Base-by-base conservation (phyloP, 306 rosid species). In the Acmispon strigosus region DNA sequence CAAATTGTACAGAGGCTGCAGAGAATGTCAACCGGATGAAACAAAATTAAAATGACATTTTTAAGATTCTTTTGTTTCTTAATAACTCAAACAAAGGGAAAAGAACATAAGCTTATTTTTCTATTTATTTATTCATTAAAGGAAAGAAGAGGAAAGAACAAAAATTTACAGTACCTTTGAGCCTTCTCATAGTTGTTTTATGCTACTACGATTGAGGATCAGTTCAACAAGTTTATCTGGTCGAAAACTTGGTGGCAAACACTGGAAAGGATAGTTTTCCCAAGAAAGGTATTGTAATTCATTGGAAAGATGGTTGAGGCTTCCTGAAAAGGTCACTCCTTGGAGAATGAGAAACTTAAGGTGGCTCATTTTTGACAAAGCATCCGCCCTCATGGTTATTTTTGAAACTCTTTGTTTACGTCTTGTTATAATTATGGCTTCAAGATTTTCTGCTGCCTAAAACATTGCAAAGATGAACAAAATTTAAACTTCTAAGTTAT, bases 231-330 rank as follows among this genome's bases (percentile, higher is more conserved):
- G 64, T 59, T 42, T 27, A 17, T 17, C 1, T 0, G 58, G 50
- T 2, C 60, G 50, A 60, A 69, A 76, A 41, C 58, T 57, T 39
- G 70, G 37, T 9, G 80, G 80, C 13, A 76, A 68, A 69, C 16
- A 8, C 0, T 55, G 12, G 4, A 69, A 61, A 61, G 66, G 76
- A 36, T 42, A 77, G 5, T 1, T 6, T 0, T 13, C 4, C 76
- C 58, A 76, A 0, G 0, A 0, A 3, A 69, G 20, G 53, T 39
- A 69, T 39, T 22, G 10, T 10, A 69, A 10, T 10, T 61, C 24
- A 10, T 41, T 61, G 6, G 81, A 69, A 29, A 69, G 71, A 69
- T 0, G 11, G 24, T 16, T 9, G 7, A 69, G 66, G 5, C 5
- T 60, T 61, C 71, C 65, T 2, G 36, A 49, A 34, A 49, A 62